Base-by-base conservation (phyloP, 768 basidiomycete genomes). In the Tulasnella sp. region DNA sequence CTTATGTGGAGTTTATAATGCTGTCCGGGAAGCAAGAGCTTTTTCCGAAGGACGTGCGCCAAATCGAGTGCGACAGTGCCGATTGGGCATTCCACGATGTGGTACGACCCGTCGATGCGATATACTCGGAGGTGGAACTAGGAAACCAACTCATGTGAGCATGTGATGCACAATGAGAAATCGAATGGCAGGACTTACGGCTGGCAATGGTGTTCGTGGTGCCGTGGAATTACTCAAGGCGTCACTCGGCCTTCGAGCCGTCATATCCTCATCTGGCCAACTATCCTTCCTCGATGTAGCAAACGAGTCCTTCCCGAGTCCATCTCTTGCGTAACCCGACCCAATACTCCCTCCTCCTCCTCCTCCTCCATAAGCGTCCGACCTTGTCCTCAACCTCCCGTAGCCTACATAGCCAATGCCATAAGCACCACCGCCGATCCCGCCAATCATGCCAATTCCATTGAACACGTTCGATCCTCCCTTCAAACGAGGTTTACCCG, bases 91-190 rank as follows among this genome's bases (percentile, higher is more conserved):
- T 88, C 86, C 35, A 93, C 88, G 77, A 93, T 88, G 78, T 93
- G 91, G 82, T 90, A 93, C 11, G 89, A 88, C 70, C 89, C 89
- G 81, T 93, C 91, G 70, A 89, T 88, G 23, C 91, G 88, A 82
- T 94, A 93, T 78, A 98, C 91, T 69, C 95, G 90, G 78, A 97
- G 89, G 79, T 86, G 87, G 81, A 90, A 91, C 83, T 84, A 46
- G 70, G 23, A 1, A 26, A 70, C 0, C 42, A 57, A 77, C 57
- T 57, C 10, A 29, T 15, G 72, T 46, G 26, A 70, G 20, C 9
- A 44, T 16, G 23, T 23, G 40, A 44, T 35, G 18, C 13, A 10
- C n/a, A 67, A 26, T 7, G 10, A 2, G 29, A 18, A 26, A 20
- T 40, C 5, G 32, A 23, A 16, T 35, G 32, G 32, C 40, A 67